Evolutionary conservation across 1,284 basidiomycete species (phyloP).

Genomic region (Cryptococcus sp.): DNA sequence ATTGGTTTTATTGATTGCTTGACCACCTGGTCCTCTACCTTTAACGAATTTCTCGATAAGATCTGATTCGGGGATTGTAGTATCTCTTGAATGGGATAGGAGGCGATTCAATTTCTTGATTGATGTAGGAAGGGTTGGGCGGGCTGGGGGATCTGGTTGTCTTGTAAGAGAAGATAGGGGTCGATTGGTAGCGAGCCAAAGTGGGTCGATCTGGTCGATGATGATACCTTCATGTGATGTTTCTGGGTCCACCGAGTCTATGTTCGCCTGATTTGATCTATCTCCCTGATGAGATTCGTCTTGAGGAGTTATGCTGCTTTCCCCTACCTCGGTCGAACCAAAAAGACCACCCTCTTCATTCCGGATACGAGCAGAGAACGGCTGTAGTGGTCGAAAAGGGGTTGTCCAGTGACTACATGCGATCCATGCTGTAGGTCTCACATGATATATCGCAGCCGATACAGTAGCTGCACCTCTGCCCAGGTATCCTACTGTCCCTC

Average conservation of each 20-base stretch:
- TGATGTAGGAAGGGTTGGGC: slow-evolving; percentile 25
- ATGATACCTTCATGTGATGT: not conserved
- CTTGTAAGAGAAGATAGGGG: too few relatives aligned
- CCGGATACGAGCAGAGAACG: not conserved
- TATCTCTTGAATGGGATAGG: slow-evolving; percentile 20
- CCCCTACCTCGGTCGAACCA: too few relatives aligned
- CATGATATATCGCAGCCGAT: too few relatives aligned
- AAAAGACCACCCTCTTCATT: not conserved
- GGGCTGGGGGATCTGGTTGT: too few relatives aligned
- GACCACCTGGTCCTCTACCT: slow-evolving; percentile 50
- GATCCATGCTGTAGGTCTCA: too few relatives aligned
- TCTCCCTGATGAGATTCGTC: not conserved
- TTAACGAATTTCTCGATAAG: slow-evolving; percentile 46
- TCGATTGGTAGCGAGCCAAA: too few relatives aligned
- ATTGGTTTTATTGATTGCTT: slow-evolving; percentile 51
- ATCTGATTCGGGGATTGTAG: slow-evolving; percentile 40
- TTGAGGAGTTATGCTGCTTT: not conserved
- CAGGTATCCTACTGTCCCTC: too few relatives aligned
- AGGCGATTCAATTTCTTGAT: slow-evolving; percentile 42
- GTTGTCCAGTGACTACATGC: not conserved
- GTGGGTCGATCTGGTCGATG: not conserved
- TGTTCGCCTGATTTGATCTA: not conserved
- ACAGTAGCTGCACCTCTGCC: too few relatives aligned
- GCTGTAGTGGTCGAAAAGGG: not conserved
- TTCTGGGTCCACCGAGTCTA: too few relatives aligned